Base-by-base conservation (phyloP, 106 monocot species). In the Acanthochlamys bracteata region DNA sequence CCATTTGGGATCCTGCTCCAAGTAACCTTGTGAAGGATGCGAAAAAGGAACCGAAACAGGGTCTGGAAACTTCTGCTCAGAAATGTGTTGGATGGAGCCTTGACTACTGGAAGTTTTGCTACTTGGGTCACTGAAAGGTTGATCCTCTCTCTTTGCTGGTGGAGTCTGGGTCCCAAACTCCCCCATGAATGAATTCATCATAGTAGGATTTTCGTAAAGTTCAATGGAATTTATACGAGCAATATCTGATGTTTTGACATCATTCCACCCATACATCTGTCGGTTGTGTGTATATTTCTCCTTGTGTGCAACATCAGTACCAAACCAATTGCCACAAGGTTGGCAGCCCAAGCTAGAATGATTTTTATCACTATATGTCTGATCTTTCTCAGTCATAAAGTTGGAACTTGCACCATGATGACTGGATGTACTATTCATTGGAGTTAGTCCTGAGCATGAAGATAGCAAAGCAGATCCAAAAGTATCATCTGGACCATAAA, bases 401-500 rank as follows among this genome's bases (percentile, higher is more conserved):
- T 53, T 55, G 42, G 66, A 19, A 25, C 56, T 56, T 19, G 41
- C 14, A 61, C 56, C 11, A 62, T 46, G 23, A 39, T 55, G 54
- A 55, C 61, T 55, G n/a, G 15, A 57, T 70, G 21, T 60, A 55
- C 41, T 21, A 40, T 70, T 65, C 4, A 61, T 9, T 20, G 17
- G 24, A 40, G 24, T 73, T 20, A 59, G 57, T 20, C 53, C 69
- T 52, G 55, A 65, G 24, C 10, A 62, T 43, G 77, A 58, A 58
- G 66, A 57, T 21, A 57, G 66, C 16, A 67, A 66, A 16, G 63
- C 67, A 46, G 42, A 55, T 17, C 41, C 64, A 24, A 61, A 70
- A 58, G 69, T 39, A 79, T 68, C 71, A 41, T 71, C 83, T 64
- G 71, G 60, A 53, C 55, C 56, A 65, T 72, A 75, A 61, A 63